phyloP scores from a whole-genome alignment of 345 rosid genomes.

The Lepidium aucheri region DNA sequence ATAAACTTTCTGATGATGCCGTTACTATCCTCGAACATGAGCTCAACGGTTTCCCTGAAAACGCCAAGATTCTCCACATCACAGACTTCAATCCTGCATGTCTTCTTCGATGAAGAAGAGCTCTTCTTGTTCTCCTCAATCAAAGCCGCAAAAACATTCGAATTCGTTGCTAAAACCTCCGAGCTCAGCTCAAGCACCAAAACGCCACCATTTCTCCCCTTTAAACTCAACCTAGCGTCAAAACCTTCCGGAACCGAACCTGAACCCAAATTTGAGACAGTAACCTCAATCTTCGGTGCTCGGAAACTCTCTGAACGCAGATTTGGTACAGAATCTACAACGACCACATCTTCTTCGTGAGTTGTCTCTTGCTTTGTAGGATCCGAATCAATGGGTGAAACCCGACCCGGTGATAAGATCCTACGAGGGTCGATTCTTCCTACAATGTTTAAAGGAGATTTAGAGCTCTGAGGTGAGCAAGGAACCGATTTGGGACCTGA shows the following conservation, averaged over 20 bases:
- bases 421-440: conserved; percentile 83
- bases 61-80: conserved; percentile 77
- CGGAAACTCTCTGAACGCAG: conserved; percentile 37
- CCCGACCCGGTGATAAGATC: conserved; percentile 92
- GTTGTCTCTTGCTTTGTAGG: conserved; percentile 27
- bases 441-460: conserved; percentile 52
- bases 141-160: conserved; percentile 50
- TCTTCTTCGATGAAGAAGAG: conserved; percentile 14
- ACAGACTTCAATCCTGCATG: conserved; percentile 67
- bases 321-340: conserved; percentile 19
- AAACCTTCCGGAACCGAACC: conserved; percentile 14
- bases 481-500: conserved; percentile 40
- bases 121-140: conserved; percentile 34
- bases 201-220: conserved; percentile 61
- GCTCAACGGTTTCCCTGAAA: conserved; percentile 69
- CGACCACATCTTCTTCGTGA: conserved; percentile 14
- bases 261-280: background rate
- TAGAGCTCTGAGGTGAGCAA: conserved; percentile 63
- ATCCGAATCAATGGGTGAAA: conserved; percentile 82
- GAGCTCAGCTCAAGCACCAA: conserved; percentile 69
- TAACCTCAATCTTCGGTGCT: conserved; percentile 25
- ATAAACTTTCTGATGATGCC: conserved; percentile 42
- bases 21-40: conserved; percentile 68
- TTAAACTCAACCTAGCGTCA: conserved; percentile 65
- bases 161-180: conserved; percentile 51